These are phyloP conservation scores for Elsinoe necatrix DNA, from an alignment of 2,329 filamentous ascomycete genomes.

Conservation along the genomic window DNA sequence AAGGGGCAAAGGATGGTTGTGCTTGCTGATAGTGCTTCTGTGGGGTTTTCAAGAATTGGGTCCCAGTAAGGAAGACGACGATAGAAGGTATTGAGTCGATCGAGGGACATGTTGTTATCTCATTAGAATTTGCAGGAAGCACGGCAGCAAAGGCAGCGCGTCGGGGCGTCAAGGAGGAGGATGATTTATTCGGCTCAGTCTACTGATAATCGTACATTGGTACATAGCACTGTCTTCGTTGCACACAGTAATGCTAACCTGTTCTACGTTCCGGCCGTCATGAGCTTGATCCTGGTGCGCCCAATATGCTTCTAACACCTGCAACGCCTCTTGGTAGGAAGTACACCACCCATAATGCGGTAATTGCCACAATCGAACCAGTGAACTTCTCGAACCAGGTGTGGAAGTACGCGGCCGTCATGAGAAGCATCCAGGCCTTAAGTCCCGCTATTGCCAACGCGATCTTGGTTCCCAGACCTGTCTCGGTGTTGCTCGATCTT, in stretches of 20 bases:
- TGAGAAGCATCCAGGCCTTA: constrained; percentile 91
- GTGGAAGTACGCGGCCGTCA: constrained; percentile 98
- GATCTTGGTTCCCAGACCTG: constrained; percentile 46
- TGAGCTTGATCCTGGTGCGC: constrained; percentile 36
- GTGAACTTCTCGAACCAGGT: constrained; percentile 91
- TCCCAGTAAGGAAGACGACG: neutral
- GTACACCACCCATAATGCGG: constrained; percentile 39
- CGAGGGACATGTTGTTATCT: neutral
- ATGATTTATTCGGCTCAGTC: neutral
- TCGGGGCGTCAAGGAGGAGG: neutral
- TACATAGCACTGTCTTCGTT: neutral
- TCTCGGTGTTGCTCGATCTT: constrained; percentile 38
- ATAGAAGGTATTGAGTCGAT: no score
- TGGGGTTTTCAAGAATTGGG: neutral
- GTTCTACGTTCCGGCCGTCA: neutral
- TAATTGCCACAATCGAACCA: constrained; percentile 41
- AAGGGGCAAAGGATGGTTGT: constrained; percentile 79
- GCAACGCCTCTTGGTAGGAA: constrained; percentile 41
- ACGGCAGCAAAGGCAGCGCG: constrained; percentile 5
- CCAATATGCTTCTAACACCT: constrained; percentile 34
- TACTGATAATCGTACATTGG: constrained; percentile 6
- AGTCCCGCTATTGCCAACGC: constrained; percentile 54
- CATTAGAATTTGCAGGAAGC: neutral
- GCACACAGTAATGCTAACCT: neutral
- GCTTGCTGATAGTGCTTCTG: constrained; percentile 55